Evolutionary conservation across 306 rosid genomes (phyloP).

Genomic region (Albizia julibrissin): DNA sequence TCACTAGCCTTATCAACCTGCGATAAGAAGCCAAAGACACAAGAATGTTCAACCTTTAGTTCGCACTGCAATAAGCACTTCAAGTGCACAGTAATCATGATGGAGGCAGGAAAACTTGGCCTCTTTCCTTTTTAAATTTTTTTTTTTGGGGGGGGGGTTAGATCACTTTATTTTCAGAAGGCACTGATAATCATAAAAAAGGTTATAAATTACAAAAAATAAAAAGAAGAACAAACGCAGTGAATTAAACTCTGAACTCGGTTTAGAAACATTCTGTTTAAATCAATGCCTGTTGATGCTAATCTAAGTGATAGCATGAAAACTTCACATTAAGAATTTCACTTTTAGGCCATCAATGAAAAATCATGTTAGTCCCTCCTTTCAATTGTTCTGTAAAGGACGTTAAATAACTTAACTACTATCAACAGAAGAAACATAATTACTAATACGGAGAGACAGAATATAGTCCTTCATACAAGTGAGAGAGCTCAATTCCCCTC

Average conservation of each 20-base stretch:
- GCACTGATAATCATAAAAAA: not conserved
- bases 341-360: not conserved
- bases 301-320: not conserved
- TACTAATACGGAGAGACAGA: not conserved
- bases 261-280: constrained; percentile 4
- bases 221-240: not conserved
- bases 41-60: constrained; percentile 11
- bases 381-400: not conserved
- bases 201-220: not conserved
- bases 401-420: not conserved
- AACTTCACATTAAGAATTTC: not conserved
- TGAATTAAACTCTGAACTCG: constrained; percentile 5
- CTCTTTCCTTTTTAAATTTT: not conserved
- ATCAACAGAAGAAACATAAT: not conserved
- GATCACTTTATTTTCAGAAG: not conserved
- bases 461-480: not conserved
- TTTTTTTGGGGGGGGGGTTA: not conserved
- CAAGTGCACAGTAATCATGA: constrained; percentile 10
- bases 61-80: constrained; percentile 16
- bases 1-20: constrained; percentile 80
- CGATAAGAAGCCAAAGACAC: constrained; percentile 27
- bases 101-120: constrained; percentile 9
- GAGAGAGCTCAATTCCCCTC: constrained; percentile 7
- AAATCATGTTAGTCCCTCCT: not conserved
- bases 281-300: not conserved